Evolutionary conservation across 768 basidiomycete genomes (phyloP).

Genomic region (Rubroboletus pulcherrimus): DNA sequence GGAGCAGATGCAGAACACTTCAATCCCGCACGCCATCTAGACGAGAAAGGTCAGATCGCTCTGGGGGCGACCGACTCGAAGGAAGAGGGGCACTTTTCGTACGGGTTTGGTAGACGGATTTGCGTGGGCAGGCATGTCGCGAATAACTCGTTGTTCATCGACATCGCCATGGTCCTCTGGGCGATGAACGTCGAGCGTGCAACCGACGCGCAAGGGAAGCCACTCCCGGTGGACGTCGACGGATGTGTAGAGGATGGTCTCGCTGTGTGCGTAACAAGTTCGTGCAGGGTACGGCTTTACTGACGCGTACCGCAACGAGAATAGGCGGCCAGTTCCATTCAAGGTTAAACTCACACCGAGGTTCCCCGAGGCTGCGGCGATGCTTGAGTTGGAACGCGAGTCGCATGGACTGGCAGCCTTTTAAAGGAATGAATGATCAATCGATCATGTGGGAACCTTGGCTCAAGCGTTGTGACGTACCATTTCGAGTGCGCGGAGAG

Average conservation of each 20-base stretch:
- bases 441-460: too few species aligned
- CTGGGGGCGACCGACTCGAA: background rate
- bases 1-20: conserved; percentile 43
- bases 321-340: conserved; percentile 7
- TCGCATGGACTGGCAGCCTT: conserved; percentile 1
- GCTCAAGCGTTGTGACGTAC: too few species aligned
- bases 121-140: conserved; percentile 35
- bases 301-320: too few species aligned
- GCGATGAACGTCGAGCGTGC: conserved; percentile 18
- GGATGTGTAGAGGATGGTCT: conserved; percentile 9
- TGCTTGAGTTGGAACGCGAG: conserved; percentile 7
- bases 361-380: conserved; percentile 4
- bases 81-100: conserved; percentile 17
- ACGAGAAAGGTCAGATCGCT: background rate
- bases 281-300: too few species aligned
- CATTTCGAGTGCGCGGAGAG: too few species aligned
- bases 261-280: conserved; percentile 1
- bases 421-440: background rate
- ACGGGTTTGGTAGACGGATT: conserved; percentile 15
- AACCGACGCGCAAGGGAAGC: background rate
- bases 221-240: conserved; percentile 1
- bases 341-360: background rate
- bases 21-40: conserved; percentile 31
- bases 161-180: conserved; percentile 30
- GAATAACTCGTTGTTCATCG: conserved; percentile 33